Evolutionary conservation across 1,284 basidiomycete genomes (phyloP).

Genomic region (Pseudomicrostroma phylloplanum): DNA sequence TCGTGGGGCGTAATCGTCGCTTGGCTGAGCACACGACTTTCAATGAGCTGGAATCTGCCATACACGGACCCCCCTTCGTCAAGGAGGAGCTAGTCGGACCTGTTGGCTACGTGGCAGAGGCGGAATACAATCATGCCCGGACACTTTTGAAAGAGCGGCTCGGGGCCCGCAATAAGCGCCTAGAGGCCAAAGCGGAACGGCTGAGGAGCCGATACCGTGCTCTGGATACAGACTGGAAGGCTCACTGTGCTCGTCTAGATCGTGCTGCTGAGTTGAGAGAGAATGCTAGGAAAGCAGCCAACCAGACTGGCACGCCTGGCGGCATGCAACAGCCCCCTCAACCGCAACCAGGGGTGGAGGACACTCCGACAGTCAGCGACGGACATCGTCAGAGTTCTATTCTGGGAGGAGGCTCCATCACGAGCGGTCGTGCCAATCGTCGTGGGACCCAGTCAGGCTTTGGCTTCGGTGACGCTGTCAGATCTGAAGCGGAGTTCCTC

Average conservation of each 20-base stretch:
- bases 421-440: slow-evolving; percentile 29
- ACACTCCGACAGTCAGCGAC: background rate
- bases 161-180: slow-evolving; percentile 24
- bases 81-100: slow-evolving; percentile 20
- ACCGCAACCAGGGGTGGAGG: slow-evolving; percentile 1
- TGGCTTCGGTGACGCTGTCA: slow-evolving; percentile 74
- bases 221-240: slow-evolving; percentile 40
- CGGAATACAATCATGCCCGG: slow-evolving; percentile 17
- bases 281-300: slow-evolving; percentile 3
- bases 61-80: slow-evolving; percentile 26
- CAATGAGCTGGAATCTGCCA: slow-evolving; percentile 24
- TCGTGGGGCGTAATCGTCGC: slow-evolving; percentile 22
- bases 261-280: slow-evolving; percentile 34
- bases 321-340: background rate
- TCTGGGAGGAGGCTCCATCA: slow-evolving; percentile 4
- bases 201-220: slow-evolving; percentile 37
- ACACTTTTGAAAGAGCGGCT: slow-evolving; percentile 21
- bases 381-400: background rate
- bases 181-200: slow-evolving; percentile 31
- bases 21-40: slow-evolving; percentile 24
- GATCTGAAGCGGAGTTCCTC: slow-evolving; percentile 93
- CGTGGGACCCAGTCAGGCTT: slow-evolving; percentile 26
- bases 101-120: slow-evolving; percentile 27
- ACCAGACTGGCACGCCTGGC: slow-evolving; percentile 18
- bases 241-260: slow-evolving; percentile 39